Percentiles rank a stretch among this genome's conserved stretches.
Evolutionary conservation across 2,329 filamentous ascomycete genomes (phyloP).

Genomic region (Cladosporium sp.): DNA sequence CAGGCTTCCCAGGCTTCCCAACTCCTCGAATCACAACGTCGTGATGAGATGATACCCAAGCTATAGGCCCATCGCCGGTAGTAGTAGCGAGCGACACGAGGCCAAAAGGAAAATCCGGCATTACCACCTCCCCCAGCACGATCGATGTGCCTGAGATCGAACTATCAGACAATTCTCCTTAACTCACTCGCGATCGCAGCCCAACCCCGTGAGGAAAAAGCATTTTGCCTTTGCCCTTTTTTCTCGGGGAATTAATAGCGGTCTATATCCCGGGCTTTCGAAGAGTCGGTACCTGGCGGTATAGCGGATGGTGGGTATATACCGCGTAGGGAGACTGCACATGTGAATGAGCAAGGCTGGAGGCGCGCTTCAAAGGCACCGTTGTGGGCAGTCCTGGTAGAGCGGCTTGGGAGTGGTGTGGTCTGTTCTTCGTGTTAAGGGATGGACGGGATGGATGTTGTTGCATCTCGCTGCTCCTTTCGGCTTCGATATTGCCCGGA

Average conservation of each 20-base stretch:
- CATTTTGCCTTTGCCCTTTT: not conserved
- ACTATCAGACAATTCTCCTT: not conserved
- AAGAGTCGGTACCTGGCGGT: not conserved
- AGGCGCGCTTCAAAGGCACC: not conserved
- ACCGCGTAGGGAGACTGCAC: not conserved
- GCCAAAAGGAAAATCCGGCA: not conserved
- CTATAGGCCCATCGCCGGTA: not conserved
- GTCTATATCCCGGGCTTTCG: not conserved
- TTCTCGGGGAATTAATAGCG: not conserved
- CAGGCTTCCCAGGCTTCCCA: too few species aligned
- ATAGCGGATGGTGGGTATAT: not conserved
- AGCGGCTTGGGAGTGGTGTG: not conserved
- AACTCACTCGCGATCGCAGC: not conserved
- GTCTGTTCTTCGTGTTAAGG: not conserved
- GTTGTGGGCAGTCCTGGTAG: not conserved
- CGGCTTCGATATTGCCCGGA: not conserved
- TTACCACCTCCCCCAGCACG: not conserved
- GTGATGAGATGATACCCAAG: not conserved
- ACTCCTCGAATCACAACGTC: not conserved
- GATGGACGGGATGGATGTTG: not conserved
- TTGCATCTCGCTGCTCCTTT: not conserved
- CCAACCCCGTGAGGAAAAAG: constrained; percentile 4
- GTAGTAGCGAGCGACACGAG: not conserved
- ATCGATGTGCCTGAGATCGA: not conserved
- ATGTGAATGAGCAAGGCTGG: not conserved